These are phyloP conservation scores for Aphanomyces astaci DNA, from an alignment of 352 stramenopile species.

Conservation along the genomic window DNA sequence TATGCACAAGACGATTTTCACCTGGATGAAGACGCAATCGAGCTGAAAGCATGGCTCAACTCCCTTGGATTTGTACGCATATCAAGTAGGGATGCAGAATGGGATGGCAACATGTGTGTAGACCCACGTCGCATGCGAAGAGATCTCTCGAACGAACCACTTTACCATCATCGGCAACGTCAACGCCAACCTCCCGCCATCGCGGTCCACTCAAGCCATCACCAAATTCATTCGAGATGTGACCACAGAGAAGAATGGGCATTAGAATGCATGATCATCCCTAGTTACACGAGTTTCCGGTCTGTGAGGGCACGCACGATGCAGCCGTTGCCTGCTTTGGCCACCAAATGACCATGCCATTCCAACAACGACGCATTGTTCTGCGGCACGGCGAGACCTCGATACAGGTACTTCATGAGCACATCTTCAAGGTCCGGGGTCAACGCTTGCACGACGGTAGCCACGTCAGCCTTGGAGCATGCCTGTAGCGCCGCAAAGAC, in stretches of 20 bases:
- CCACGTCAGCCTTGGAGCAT: constrained; percentile 85
- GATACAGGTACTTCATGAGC: constrained; percentile 87
- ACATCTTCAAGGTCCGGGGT: constrained; percentile 57
- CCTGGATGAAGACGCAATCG: constrained; percentile 56
- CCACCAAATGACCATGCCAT: constrained; percentile 81
- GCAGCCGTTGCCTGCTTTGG: constrained; percentile 79
- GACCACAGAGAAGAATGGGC: neutral
- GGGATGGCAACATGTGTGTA: constrained; percentile 18
- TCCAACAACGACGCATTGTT: constrained; percentile 79
- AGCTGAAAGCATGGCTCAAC: constrained; percentile 54
- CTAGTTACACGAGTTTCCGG: constrained; percentile 69
- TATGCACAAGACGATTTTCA: constrained; percentile 76
- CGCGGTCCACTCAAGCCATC: constrained; percentile 30
- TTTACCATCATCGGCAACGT: constrained; percentile 35
- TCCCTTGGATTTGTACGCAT: constrained; percentile 44
- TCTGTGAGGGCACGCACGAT: constrained; percentile 85
- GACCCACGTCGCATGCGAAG: constrained; percentile 35
- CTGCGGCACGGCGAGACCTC: constrained; percentile 56
- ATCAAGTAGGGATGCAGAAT: neutral
- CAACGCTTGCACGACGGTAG: constrained; percentile 70
- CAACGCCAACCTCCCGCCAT: neutral
- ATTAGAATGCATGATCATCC: constrained; percentile 10
- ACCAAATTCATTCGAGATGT: constrained; percentile 34
- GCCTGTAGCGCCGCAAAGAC: constrained; percentile 64
- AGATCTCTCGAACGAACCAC: constrained; percentile 52